These are phyloP conservation scores for Isabelozyma rhagii DNA, from an alignment of 805 yeast species.

Conservation along the genomic window DNA sequence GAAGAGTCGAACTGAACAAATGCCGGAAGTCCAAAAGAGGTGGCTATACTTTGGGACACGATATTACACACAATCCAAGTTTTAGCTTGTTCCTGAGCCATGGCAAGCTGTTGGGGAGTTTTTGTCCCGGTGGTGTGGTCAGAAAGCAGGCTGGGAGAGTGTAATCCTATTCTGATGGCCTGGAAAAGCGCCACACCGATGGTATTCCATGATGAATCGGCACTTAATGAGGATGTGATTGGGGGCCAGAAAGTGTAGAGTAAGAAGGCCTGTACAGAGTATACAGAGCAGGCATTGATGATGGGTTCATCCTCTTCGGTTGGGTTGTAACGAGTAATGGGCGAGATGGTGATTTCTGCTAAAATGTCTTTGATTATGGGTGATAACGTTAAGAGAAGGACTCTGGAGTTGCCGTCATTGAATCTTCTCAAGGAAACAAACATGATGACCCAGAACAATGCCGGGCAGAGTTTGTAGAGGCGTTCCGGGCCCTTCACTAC, in stretches of 20 bases:
- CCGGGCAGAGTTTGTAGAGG: slow-evolving; percentile 76
- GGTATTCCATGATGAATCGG: slow-evolving; percentile 95
- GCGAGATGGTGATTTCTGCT: slow-evolving; percentile 86
- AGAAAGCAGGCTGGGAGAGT: slow-evolving; percentile 49
- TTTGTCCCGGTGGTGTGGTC: slow-evolving; percentile 42
- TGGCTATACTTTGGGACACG: slow-evolving; percentile 85
- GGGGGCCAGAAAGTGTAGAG: slow-evolving; percentile 96
- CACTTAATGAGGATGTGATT: slow-evolving; percentile 86
- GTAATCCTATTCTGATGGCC: slow-evolving; percentile 88
- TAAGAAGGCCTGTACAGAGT: slow-evolving; percentile 89
- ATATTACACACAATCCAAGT: slow-evolving; percentile 95
- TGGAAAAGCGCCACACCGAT: slow-evolving; percentile 90
- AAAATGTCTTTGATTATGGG: slow-evolving; percentile 70
- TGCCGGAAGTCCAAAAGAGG: slow-evolving; percentile 93
- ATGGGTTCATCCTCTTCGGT: slow-evolving; percentile 77
- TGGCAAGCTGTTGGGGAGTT: slow-evolving; percentile 42
- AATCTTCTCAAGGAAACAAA: slow-evolving; percentile 73
- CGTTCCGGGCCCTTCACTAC: slow-evolving; percentile 77
- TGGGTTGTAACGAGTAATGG: slow-evolving; percentile 81
- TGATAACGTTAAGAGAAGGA: slow-evolving; percentile 58
- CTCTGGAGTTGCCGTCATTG: slow-evolving; percentile 16
- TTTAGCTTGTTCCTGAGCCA: slow-evolving; percentile 71
- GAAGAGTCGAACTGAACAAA: slow-evolving; percentile 76
- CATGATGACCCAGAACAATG: slow-evolving; percentile 91
- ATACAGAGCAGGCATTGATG: slow-evolving; percentile 85